Evolutionary conservation across 495 filamentous ascomycete species (phyloP).

Genomic region (Penicillium canariense): DNA sequence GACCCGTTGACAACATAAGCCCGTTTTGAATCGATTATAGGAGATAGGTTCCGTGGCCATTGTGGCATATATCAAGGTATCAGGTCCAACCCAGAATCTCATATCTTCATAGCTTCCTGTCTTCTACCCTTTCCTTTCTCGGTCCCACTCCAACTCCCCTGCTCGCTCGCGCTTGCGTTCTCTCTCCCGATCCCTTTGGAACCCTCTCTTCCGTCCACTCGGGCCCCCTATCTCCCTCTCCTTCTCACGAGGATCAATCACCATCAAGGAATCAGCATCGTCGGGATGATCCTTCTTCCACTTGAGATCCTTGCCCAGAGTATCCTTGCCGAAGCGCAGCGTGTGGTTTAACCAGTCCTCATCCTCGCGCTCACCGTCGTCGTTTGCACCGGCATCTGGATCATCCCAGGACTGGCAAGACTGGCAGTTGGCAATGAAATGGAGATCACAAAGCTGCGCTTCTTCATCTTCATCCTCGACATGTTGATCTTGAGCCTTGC

Average conservation of each 20-base stretch:
- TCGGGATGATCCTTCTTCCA: constrained; percentile 87
- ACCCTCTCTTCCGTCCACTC: constrained; percentile 24
- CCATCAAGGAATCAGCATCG: constrained; percentile 83
- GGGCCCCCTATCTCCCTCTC: constrained; percentile 57
- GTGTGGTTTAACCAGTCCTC: constrained; percentile 66
- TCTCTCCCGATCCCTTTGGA: constrained; percentile 41
- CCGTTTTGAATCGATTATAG: not conserved
- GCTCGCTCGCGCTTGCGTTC: constrained; percentile 38
- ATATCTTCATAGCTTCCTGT: not conserved
- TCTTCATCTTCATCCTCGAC: constrained; percentile 60
- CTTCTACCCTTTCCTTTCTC: constrained; percentile 10
- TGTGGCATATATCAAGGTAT: not conserved
- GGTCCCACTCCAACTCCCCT: constrained; percentile 41
- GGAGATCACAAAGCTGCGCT: constrained; percentile 75
- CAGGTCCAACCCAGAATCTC: not conserved
- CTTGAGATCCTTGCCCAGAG: constrained; percentile 83
- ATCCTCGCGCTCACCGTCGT: constrained; percentile 59
- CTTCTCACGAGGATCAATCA: constrained; percentile 91
- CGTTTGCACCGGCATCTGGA: constrained; percentile 19
- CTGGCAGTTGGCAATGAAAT: constrained; percentile 91
- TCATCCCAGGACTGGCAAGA: constrained; percentile 76
- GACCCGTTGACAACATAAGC: not conserved
- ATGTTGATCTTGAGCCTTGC: constrained; percentile 24
- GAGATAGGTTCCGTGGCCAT: not conserved
- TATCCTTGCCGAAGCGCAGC: constrained; percentile 84